Evolutionary conservation across 345 rosid genomes (phyloP).

Genomic region (Carallia pectinifolia): DNA sequence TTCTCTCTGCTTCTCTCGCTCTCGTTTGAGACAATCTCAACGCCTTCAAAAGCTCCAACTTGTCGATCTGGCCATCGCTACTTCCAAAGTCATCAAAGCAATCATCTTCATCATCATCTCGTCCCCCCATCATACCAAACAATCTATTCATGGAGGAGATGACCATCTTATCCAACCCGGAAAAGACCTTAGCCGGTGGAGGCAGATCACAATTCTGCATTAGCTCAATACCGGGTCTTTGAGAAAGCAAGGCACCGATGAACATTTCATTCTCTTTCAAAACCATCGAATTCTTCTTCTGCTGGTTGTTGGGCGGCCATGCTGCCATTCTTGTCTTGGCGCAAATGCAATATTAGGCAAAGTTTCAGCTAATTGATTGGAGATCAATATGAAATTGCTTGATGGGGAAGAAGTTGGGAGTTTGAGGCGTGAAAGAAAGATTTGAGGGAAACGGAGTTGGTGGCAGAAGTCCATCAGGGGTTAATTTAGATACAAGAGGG

Average conservation of each 20-base stretch:
- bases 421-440: constrained; percentile 12
- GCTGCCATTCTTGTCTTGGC: constrained; percentile 10
- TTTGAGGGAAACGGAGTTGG: constrained; percentile 10
- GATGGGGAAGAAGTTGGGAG: not conserved
- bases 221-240: constrained; percentile 17
- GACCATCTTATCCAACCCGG: constrained; percentile 29
- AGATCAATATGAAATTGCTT: not conserved
- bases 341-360: no score
- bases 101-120: not conserved
- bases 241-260: constrained; percentile 24
- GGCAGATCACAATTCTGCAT: constrained; percentile 59
- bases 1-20: constrained; percentile 67
- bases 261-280: constrained; percentile 23
- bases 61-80: constrained; percentile 18
- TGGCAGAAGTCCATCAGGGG: not conserved
- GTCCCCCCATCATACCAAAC: constrained; percentile 7
- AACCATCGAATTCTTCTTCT: constrained; percentile 7
- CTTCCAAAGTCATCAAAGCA: constrained; percentile 6
- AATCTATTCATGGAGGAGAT: constrained; percentile 21
- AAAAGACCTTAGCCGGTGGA: constrained; percentile 48
- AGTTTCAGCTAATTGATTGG: no score
- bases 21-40: constrained; percentile 59
- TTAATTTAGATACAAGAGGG: not conserved
- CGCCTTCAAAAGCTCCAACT: constrained; percentile 58
- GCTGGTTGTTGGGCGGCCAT: constrained; percentile 17